Evolutionary conservation across 208 protist species (phyloP).

Genomic region (Acanthamoeba triangularis): DNA sequence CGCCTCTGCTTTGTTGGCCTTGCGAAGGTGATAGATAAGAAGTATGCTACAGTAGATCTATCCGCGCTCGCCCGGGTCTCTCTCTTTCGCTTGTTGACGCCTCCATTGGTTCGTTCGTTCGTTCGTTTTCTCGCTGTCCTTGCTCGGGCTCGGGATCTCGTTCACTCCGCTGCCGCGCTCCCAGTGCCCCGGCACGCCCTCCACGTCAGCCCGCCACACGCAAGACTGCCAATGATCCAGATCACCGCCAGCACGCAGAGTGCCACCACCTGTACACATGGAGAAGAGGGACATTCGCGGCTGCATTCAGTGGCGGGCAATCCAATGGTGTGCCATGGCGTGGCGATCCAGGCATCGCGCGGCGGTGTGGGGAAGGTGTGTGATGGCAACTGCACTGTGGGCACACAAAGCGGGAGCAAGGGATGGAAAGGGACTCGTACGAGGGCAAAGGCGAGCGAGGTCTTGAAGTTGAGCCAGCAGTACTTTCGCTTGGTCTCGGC

Average conservation of each 20-base stretch:
- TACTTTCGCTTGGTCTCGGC: constrained; percentile 71
- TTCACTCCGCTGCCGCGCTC: not conserved
- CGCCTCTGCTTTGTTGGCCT: not conserved
- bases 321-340: too few relatives aligned
- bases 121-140: not conserved
- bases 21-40: not conserved
- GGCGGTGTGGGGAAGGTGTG: not conserved
- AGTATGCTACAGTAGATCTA: constrained; percentile 2
- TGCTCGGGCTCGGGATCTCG: not conserved
- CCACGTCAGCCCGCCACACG: constrained; percentile 57
- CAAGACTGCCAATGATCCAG: constrained; percentile 65
- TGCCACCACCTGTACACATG: constrained; percentile 10
- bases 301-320: not conserved
- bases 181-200: constrained; percentile 31
- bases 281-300: not conserved
- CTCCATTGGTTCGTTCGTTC: not conserved
- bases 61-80: not conserved
- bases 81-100: not conserved
- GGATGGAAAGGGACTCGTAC: not conserved
- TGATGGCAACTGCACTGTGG: not conserved
- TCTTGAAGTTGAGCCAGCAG: constrained; percentile 74
- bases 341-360: too few relatives aligned
- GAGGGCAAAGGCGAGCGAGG: constrained; percentile 52
- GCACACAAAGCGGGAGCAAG: not conserved
- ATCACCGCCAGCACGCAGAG: constrained; percentile 51